Evolutionary conservation across 108 stramenopile species (phyloP).

Genomic region (Licmophora abbreviata): DNA sequence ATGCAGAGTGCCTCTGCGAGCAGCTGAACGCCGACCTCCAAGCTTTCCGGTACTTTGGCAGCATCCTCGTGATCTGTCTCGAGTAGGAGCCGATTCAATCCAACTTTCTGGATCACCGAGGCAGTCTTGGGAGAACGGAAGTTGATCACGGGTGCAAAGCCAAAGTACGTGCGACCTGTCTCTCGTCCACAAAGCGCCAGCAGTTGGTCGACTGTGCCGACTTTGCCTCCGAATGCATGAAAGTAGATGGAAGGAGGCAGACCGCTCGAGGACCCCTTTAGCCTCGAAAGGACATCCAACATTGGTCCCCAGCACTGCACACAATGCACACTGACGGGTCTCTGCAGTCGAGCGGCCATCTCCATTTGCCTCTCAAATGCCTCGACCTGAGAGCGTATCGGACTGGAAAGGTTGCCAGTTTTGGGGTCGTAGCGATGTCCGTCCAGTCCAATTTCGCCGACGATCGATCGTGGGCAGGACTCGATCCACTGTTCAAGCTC

Average conservation of each 20-base stretch:
- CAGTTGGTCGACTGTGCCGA: constrained; percentile 50
- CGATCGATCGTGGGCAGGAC: constrained; percentile 40
- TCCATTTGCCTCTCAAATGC: constrained; percentile 63
- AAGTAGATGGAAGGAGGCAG: constrained; percentile 79
- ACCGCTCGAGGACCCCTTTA: constrained; percentile 4
- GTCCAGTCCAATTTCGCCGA: constrained; percentile 86
- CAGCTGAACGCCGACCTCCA: constrained; percentile 25
- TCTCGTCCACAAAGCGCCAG: constrained; percentile 30
- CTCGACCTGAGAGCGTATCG: constrained; percentile 48
- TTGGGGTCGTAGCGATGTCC: constrained; percentile 57
- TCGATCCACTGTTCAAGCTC: constrained; percentile 31
- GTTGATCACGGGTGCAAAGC: constrained; percentile 74
- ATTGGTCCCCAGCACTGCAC: constrained; percentile 69
- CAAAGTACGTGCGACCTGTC: constrained; percentile 42
- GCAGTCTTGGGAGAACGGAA: constrained; percentile 68
- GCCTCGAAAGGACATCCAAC: constrained; percentile 34
- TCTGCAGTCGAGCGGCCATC: constrained; percentile 45
- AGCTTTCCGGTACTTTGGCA: constrained; percentile 30
- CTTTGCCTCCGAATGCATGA: constrained; percentile 85
- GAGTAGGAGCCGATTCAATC: constrained; percentile 59
- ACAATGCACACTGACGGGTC: constrained; percentile 76
- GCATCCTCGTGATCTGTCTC: constrained; percentile 85
- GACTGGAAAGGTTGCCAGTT: constrained; percentile 38
- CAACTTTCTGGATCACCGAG: constrained; percentile 53
- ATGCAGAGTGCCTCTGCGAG: constrained; percentile 44